These are phyloP conservation scores for Capsella rubella DNA, from an alignment of 441 rosid species.

Conservation along the genomic window DNA sequence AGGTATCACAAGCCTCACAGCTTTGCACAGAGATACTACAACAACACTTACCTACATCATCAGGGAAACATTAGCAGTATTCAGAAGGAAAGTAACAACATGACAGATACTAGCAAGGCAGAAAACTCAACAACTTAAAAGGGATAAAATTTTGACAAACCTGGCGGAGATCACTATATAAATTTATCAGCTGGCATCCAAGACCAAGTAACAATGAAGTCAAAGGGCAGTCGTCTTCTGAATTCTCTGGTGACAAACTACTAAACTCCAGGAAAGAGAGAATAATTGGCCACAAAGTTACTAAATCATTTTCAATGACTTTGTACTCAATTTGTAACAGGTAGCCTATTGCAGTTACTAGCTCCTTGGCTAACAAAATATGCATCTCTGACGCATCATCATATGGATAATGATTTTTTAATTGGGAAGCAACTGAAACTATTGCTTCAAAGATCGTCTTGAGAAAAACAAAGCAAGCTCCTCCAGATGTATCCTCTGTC, in stretches of 20 bases:
- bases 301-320: slow-evolving; percentile 72
- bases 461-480: slow-evolving; percentile 80
- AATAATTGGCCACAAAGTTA: slow-evolving; percentile 69
- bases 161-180: slow-evolving; percentile 93
- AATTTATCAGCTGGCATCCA: slow-evolving; percentile 80
- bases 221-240: slow-evolving; percentile 50
- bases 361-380: slow-evolving; percentile 57
- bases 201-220: slow-evolving; percentile 53
- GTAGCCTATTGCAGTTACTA: slow-evolving; percentile 61
- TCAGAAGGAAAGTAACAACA: slow-evolving; percentile 19
- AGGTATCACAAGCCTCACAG: slow-evolving; percentile 61
- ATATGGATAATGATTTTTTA: slow-evolving; percentile 47
- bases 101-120: slow-evolving; percentile 30
- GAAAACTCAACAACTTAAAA: slow-evolving; percentile 25
- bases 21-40: slow-evolving; percentile 77
- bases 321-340: slow-evolving; percentile 85
- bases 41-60: slow-evolving; percentile 71
- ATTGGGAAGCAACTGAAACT: slow-evolving; percentile 58
- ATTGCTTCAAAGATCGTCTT: slow-evolving; percentile 61
- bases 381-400: slow-evolving; percentile 48
- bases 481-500: slow-evolving; percentile 84
- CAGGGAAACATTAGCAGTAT: slow-evolving; percentile 22
- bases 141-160: slow-evolving; percentile 56
- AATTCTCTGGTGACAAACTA: slow-evolving; percentile 51
- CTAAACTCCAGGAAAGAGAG: slow-evolving; percentile 66